phyloP scores from a whole-genome alignment of 139 green algal species.

The Chlamydomonas sp. region DNA sequence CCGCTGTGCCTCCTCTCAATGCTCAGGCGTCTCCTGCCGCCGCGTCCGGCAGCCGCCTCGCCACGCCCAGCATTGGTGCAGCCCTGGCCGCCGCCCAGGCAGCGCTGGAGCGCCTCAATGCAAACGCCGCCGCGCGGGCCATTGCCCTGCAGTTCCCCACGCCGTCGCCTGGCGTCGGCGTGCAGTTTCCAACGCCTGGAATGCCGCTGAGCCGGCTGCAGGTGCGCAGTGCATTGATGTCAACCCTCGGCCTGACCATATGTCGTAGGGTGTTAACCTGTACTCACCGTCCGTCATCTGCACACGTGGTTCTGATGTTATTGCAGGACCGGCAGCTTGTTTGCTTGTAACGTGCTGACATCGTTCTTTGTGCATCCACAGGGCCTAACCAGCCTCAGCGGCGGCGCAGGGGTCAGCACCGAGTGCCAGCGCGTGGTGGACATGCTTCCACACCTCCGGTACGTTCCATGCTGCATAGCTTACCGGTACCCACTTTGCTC shows the following conservation, averaged over 20 bases:
- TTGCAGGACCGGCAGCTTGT: no score
- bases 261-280: not conserved
- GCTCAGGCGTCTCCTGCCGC: no score
- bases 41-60: no score
- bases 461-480: not conserved
- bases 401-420: conserved; percentile 2
- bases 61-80: not conserved
- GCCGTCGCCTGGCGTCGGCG: not conserved
- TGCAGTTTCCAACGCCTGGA: not conserved
- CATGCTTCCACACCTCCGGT: conserved; percentile 6
- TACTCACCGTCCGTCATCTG: no score
- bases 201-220: not conserved
- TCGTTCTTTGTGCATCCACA: not conserved
- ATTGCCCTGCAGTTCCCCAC: not conserved
- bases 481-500: not conserved
- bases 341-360: no score
- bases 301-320: no score
- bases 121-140: not conserved
- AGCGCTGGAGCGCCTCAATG: not conserved
- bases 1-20: no score
- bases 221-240: not conserved
- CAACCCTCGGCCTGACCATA: no score
- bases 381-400: conserved; percentile 2
- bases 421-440: conserved; percentile 19
- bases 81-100: not conserved